Evolutionary conservation across 176 grass and related monocot species (phyloP), one percentile per base, ranked within the genome.

Genomic region (Phoenix dactylifera): DNA sequence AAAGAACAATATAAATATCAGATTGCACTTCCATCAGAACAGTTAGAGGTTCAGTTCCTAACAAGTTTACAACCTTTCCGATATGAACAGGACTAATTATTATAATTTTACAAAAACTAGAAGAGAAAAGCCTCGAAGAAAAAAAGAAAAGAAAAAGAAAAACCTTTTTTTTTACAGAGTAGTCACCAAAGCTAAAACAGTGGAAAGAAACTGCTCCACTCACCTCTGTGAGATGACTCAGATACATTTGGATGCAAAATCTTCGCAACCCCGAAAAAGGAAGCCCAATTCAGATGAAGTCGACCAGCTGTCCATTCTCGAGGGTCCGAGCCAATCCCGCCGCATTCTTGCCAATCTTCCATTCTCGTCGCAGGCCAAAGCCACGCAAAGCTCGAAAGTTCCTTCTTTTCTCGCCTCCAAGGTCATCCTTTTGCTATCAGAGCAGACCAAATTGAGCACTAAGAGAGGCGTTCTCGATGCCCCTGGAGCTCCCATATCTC

Each of bases 281-380:
- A 59, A 39, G 17, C 52, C 51, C 26, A 75, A 66, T 50, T 82
- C 79, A 82, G 55, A 61, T 60, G 35, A 66, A 66, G 44, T 25
- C 63, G 50, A 28, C 58, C 29, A 76, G 22, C 72, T 73, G 81
- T 4, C 68, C 62, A 28, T 85, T 84, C 78, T 97, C 57, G 9
- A 91, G 88, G 10, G 81, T 85, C 29, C 77, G 80, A 58, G 74
- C 84, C 59, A 97, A 68, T 30, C 74, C 84, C 18, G 76, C 68
- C 0, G 92, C 92, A 59, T 96, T 96, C 62, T 88, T 96, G 22
- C 62, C 84, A 32, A 87, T 88, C 78, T 88, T 96, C 62, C 79
- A 63, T 96, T 90, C 67, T 80, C 80, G 0, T 86, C 79, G 54
- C 80, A 74, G 16, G 77, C 54, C 50, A 87, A 85, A 68, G 59